Conservation (phyloP, 805 yeast genomes). For the Dipodascopsis uninucleata region DNA sequence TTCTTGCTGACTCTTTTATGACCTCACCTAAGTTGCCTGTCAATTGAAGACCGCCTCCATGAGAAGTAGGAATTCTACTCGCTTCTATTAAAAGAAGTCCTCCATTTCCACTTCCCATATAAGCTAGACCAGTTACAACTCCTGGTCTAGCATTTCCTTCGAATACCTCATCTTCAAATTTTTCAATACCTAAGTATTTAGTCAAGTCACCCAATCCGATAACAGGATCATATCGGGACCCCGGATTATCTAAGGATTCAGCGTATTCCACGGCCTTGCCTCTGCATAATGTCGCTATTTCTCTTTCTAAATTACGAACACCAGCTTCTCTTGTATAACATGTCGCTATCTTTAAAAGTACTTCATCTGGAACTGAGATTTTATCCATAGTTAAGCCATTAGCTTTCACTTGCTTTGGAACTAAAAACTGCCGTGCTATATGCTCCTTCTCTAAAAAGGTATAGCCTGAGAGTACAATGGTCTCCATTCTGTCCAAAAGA, state of each 20-base stretch:
- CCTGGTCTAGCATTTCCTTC: conserved; percentile 57
- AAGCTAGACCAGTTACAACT: conserved; percentile 82
- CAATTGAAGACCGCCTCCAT: conserved; percentile 46
- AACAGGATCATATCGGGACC: conserved; percentile 37
- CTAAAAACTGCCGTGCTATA: conserved; percentile 62
- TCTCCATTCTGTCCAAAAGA: conserved; percentile 77
- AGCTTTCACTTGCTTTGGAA: conserved; percentile 69
- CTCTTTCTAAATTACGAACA: conserved; percentile 73
- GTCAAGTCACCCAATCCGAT: conserved; percentile 57
- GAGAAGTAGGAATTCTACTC: conserved; percentile 51
- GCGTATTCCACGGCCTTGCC: conserved; percentile 73
- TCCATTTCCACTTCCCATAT: conserved; percentile 83
- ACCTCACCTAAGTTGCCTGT: conserved; percentile 85
- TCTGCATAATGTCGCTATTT: conserved; percentile 72
- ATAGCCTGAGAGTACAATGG: conserved; percentile 73
- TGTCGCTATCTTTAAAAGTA: conserved; percentile 58
- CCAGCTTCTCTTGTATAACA: conserved; percentile 84
- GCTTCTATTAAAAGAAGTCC: conserved; percentile 76
- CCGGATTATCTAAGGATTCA: conserved; percentile 33
- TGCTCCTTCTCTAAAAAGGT: conserved; percentile 71
- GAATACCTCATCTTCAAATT: conserved; percentile 43
- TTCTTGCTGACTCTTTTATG: conserved; percentile 73
- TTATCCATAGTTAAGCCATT: conserved; percentile 55
- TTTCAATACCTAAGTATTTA: conserved; percentile 66
- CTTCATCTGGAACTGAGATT: conserved; percentile 49